Evolutionary conservation across 306 rosid genomes (phyloP), one percentile per base, ranked within the genome.

Genomic region (Vigna hirtella): DNA sequence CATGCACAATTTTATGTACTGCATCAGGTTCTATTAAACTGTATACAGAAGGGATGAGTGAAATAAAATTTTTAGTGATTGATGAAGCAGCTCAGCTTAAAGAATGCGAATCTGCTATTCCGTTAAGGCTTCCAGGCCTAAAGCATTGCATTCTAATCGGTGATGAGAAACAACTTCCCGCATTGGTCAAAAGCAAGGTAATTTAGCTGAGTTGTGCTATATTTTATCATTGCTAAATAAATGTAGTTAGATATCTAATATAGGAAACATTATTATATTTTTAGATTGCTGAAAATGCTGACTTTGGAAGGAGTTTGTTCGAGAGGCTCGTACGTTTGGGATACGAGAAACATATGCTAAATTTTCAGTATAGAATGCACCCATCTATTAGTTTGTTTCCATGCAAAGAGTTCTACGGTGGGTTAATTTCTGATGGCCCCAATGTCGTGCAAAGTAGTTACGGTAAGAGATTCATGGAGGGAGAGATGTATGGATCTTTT

Each of bases 101-200:
- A 61, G 94, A 87, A 34, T 87, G 91, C 26, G 94, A 90, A 55
- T 87, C 91, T 3, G 50, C 78, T 0, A 79, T 90, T 49, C 90
- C 91, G 0, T 61, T 88, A 58, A 89, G 81, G 72, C 81, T 88
- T 0, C 73, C 83, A 7, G 90, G 87, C 2, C 45, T 83, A 3
- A 51, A 74, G 3, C 73, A 74, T 66, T 83, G 85, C 3, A 67
- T 86, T 17, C 83, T 90, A 2, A 75, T 86, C 14, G 89, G 90
- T 6, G 94, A 90, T 62, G 90, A 90, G 42, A 64, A 70, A 45
- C 94, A 90, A 43, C 89, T 88, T 38, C 90, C 88, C 6, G 89
- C 92, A 9, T 12, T 88, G 79, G 90, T 86, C 5, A 59, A 82
- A 61, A 88, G 94, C 94, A 77, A 86, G 90, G 94, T 86, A 71